A percentile compares a stretch with the other conserved stretches of the same genome.
Conservation (phyloP, 139 green algal species). For the Tetraselmis striata region DNA sequence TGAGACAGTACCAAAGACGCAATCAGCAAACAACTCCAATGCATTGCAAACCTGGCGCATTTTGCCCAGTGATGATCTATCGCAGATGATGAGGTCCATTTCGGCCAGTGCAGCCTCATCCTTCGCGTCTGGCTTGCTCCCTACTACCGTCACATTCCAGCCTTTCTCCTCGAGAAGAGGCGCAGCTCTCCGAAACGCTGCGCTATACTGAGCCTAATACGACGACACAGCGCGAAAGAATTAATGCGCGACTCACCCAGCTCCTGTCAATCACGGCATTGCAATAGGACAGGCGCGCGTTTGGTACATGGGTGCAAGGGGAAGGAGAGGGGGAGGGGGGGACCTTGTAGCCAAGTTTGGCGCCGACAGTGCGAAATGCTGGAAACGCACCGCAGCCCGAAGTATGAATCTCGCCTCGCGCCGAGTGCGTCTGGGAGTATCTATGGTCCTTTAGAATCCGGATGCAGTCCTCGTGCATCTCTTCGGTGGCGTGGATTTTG, state of each 20-base stretch:
- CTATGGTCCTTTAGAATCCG: background rate
- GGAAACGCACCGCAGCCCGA: background rate
- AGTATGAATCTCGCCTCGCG: background rate
- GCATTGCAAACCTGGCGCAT: background rate
- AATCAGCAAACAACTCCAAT: too few species aligned
- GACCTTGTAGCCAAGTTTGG: background rate
- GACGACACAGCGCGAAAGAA: background rate
- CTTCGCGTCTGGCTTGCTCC: background rate
- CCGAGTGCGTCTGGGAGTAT: background rate
- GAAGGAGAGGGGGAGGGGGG: too few species aligned
- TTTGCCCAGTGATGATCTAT: background rate
- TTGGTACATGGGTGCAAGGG: background rate
- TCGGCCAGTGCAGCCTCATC: background rate
- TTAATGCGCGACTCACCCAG: background rate
- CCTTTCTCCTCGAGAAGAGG: background rate
- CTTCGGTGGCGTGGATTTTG: background rate
- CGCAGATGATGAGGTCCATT: background rate
- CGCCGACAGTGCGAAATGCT: background rate
- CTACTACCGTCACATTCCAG: background rate
- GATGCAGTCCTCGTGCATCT: background rate
- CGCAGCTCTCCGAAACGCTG: background rate
- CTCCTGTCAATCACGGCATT: background rate
- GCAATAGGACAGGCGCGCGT: background rate
- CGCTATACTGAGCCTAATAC: background rate
- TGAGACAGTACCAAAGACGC: too few species aligned